These are phyloP conservation scores for Aureobasidium sp. DNA, from an alignment of 2,329 filamentous ascomycete species.

Conservation along the genomic window DNA sequence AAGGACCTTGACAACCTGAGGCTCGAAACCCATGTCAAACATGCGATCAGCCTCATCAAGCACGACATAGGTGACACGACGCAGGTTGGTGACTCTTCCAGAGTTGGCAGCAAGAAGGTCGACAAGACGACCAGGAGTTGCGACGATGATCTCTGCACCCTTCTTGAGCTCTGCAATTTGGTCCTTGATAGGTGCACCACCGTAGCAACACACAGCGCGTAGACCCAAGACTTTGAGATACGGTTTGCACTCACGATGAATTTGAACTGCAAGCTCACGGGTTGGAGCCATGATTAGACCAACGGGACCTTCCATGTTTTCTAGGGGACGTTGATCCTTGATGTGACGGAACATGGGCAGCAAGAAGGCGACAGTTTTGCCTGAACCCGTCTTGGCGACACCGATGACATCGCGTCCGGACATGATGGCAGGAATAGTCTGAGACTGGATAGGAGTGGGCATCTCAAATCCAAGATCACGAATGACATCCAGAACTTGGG, in stretches of 20 bases:
- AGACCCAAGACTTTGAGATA: constrained; percentile 82
- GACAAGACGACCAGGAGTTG: constrained; percentile 90
- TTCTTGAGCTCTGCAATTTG: constrained; percentile 95
- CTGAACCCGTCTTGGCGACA: constrained; percentile 94
- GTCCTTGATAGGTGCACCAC: constrained; percentile 90
- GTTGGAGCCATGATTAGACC: constrained; percentile 89
- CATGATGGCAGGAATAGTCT: constrained; percentile 92
- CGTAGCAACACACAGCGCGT: constrained; percentile 84
- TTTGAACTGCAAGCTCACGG: constrained; percentile 85
- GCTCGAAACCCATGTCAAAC: constrained; percentile 99
- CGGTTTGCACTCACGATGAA: constrained; percentile 88
- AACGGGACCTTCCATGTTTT: constrained; percentile 78
- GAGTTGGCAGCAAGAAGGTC: constrained; percentile 89
- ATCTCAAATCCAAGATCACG: constrained; percentile 72
- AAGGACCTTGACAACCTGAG: constrained; percentile 95
- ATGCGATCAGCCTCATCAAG: constrained; percentile 96
- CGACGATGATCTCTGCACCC: constrained; percentile 89
- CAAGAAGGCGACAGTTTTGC: constrained; percentile 92
- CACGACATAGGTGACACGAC: constrained; percentile 84
- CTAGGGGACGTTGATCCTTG: constrained; percentile 78
- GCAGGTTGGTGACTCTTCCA: constrained; percentile 86
- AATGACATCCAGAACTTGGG: constrained; percentile 80
- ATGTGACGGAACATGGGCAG: constrained; percentile 98
- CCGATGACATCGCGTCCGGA: constrained; percentile 92
- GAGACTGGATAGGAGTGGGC: constrained; percentile 89